Evolutionary conservation across 2,329 filamentous ascomycete genomes (phyloP).

Genomic region (Endoconidiophora polonica): DNA sequence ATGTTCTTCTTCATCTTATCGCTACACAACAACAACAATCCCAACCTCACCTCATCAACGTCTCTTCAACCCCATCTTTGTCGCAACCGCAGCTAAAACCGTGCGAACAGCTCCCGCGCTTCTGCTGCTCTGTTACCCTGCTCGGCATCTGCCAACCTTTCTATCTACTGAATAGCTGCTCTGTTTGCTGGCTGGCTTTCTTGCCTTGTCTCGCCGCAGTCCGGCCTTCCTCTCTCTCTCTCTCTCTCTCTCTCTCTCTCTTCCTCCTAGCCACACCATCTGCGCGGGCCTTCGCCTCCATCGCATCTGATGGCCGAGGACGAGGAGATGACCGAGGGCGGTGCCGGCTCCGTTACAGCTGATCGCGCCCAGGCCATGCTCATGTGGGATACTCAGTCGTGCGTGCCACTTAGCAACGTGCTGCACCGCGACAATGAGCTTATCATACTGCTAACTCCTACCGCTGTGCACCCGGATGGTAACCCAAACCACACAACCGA

Average conservation of each 20-base stretch:
- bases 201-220: not conserved
- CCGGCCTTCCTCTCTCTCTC: not conserved
- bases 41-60: slow-evolving; percentile 4
- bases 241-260: not conserved
- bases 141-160: too few species aligned
- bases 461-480: slow-evolving; percentile 29
- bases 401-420: slow-evolving; percentile 30
- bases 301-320: slow-evolving; percentile 9
- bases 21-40: slow-evolving; percentile 3
- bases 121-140: too few species aligned
- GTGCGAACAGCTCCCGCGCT: too few species aligned
- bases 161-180: not conserved
- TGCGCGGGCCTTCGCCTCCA: not conserved
- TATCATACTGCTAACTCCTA: slow-evolving; percentile 46
- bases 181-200: not conserved
- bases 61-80: not conserved
- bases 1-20: slow-evolving; percentile 9
- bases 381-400: slow-evolving; percentile 27
- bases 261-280: not conserved
- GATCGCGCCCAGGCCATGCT: slow-evolving; percentile 16
- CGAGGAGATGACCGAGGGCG: slow-evolving; percentile 9
- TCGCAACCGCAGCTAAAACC: not conserved
- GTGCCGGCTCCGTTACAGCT: slow-evolving; percentile 12
- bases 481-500: slow-evolving; percentile 33
- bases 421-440: slow-evolving; percentile 30